These are phyloP conservation scores for Penicillium pulvis DNA, from an alignment of 495 filamentous ascomycete species.

Conservation along the genomic window DNA sequence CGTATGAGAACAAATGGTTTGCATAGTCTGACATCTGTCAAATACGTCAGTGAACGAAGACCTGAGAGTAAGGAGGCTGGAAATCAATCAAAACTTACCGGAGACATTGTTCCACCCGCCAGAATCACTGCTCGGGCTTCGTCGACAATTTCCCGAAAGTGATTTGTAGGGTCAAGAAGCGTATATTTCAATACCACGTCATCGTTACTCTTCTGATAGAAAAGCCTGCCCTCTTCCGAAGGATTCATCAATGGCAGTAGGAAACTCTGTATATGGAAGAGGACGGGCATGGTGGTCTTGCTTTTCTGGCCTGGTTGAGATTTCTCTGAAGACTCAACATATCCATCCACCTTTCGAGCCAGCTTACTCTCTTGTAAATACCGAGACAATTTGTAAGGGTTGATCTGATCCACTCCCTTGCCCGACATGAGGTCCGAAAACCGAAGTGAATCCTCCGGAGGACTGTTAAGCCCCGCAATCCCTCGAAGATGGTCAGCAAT, in stretches of 20 bases:
- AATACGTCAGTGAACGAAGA: constrained; percentile 2
- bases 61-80: neutral
- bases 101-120: constrained; percentile 96
- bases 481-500: constrained; percentile 62
- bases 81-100: constrained; percentile 43
- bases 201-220: constrained; percentile 62
- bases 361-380: constrained; percentile 93
- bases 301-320: constrained; percentile 30
- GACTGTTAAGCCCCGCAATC: constrained; percentile 47
- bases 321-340: constrained; percentile 63
- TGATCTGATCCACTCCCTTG: constrained; percentile 93
- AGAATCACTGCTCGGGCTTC: constrained; percentile 87
- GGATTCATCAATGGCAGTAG: constrained; percentile 83
- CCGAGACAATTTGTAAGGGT: constrained; percentile 80
- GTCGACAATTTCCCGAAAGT: constrained; percentile 86
- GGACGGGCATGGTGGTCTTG: constrained; percentile 62
- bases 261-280: constrained; percentile 84
- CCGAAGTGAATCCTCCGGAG: constrained; percentile 64
- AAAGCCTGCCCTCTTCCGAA: constrained; percentile 83
- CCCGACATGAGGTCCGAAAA: constrained; percentile 70
- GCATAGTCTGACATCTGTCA: constrained; percentile 79
- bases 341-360: constrained; percentile 91
- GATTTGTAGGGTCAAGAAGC: constrained; percentile 89
- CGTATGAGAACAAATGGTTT: constrained; percentile 79
- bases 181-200: constrained; percentile 78